phyloP scores from a whole-genome alignment of 139 green algal species.

The Tetraselmis striata region DNA sequence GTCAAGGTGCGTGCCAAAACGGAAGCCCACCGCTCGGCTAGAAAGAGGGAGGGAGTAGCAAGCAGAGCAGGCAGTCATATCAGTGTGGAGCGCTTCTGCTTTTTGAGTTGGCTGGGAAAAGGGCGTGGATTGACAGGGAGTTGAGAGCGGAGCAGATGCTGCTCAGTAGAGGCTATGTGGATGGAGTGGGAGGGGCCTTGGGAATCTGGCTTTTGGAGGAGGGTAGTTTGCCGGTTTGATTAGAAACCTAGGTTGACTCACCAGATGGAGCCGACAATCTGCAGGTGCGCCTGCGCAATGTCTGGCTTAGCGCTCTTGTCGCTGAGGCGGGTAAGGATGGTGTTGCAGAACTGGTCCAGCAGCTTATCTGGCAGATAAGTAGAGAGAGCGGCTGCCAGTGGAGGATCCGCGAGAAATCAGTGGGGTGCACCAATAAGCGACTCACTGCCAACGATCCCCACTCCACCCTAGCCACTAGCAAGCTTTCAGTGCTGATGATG shows the following conservation, averaged over 20 bases:
- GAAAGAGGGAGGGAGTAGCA: no score
- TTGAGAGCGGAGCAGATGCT: no score
- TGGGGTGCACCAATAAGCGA: constrained; percentile 3
- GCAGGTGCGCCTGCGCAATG: constrained; percentile 57
- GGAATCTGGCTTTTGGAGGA: no score
- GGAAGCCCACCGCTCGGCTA: constrained; percentile 57
- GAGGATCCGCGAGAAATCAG: not conserved
- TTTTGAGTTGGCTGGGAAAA: no score
- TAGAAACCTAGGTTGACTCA: no score
- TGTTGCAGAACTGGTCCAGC: constrained; percentile 35
- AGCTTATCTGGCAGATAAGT: constrained; percentile 47
- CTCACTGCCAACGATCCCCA: no score
- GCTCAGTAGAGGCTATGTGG: no score
- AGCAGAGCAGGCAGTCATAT: no score
- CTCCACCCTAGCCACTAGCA: no score
- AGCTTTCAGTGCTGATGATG: constrained; percentile 2
- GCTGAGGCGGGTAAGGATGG: constrained; percentile 50
- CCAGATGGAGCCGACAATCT: constrained; percentile 68
- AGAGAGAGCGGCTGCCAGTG: constrained; percentile 54
- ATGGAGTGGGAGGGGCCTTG: no score
- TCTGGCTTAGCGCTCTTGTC: constrained; percentile 44
- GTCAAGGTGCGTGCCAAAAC: constrained; percentile 65
- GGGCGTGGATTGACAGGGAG: not conserved
- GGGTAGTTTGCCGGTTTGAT: no score
- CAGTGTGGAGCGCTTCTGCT: no score